Evolutionary conservation across 1,139 yeast genomes (phyloP), one percentile per base, ranked within the genome.

Genomic region (Hansenula lynferdii): DNA sequence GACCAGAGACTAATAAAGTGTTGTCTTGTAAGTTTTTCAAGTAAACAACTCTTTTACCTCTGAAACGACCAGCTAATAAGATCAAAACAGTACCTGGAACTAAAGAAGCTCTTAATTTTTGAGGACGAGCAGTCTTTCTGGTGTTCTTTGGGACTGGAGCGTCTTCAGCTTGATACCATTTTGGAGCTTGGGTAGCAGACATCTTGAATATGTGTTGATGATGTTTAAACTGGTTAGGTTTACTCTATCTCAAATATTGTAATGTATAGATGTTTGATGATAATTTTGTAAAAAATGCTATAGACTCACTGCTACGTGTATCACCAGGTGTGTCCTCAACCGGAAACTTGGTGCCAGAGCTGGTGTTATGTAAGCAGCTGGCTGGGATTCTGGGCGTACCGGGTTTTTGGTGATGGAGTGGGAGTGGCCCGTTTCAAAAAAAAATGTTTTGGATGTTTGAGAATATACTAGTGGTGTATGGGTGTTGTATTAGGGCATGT

Each of bases 1-100:
- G 96, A 64, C 96, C 96, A 45, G 95, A 73, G 50, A 87, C 95
- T 64, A 87, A 81, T 61, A 87, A 76, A 52, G 95, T 86, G 85
- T 83, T 84, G 77, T 87, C 96, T 73, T 85, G 92, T 65, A 87
- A 80, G 69, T 80, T 70, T 83, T 86, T 86, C 67, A 87, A 80
- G 82, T 80, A 82, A 48, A 87, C 96, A 58, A 87, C 96, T 74
- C 96, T 86, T 84, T 87, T 87, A 66, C 96, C 96, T 73, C 96
- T 83, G 90, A 85, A 87, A 72, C 95, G 85, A 68, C 96, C 96
- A 60, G 96, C 95, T 67, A 87, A 81, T 66, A 87, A 76, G 70
- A 87, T 87, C 67, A 87, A 76, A 56, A 87, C 95, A 62, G 96
- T 82, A 68, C 96, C 96, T 68, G 96, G 96, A 54, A 82, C 90